These are phyloP conservation scores for Lotmaria passim DNA, from an alignment of 208 protist species.

Conservation along the genomic window DNA sequence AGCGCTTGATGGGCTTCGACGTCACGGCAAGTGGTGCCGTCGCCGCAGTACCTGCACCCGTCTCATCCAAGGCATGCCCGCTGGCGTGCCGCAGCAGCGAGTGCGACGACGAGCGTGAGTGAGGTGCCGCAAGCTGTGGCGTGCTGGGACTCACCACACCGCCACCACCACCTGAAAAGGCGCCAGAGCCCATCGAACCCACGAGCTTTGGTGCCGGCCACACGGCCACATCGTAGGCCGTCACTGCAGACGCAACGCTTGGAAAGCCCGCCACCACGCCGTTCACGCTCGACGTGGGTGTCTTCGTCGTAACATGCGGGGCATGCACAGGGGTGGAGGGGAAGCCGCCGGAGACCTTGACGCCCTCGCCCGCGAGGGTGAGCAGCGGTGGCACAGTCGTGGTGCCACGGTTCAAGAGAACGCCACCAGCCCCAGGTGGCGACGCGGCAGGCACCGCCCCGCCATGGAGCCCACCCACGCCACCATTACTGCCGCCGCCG, in stretches of 20 bases:
- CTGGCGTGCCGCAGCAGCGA: slow-evolving; percentile 10
- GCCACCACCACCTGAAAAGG: not conserved
- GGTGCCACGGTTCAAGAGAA: not conserved
- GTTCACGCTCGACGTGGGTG: not conserved
- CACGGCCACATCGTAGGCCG: slow-evolving; percentile 18
- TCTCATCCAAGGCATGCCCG: not conserved
- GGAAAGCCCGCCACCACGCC: slow-evolving; percentile 1
- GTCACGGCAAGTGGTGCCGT: not conserved
- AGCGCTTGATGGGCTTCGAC: slow-evolving; percentile 41
- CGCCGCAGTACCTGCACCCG: not conserved
- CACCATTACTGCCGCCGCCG: not conserved
- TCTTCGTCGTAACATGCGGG: slow-evolving; percentile 3
- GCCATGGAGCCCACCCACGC: too few relatives aligned
- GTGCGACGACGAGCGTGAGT: slow-evolving; percentile 23
- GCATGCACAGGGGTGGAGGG: slow-evolving; percentile 7
- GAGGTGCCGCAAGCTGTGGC: not conserved
- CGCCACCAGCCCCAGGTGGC: not conserved
- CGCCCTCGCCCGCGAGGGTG: not conserved
- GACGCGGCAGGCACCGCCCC: not conserved
- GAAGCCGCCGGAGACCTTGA: slow-evolving; percentile 1
- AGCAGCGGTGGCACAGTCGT: not conserved
- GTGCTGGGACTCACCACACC: not conserved
- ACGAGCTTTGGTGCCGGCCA: slow-evolving; percentile 12
- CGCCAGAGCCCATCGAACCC: not conserved
- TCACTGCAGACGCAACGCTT: not conserved